Percentiles rank a stretch among this genome's conserved stretches.
Conservation (phyloP, 2,329 filamentous ascomycete species). For the Sordariomycetes sp. region DNA sequence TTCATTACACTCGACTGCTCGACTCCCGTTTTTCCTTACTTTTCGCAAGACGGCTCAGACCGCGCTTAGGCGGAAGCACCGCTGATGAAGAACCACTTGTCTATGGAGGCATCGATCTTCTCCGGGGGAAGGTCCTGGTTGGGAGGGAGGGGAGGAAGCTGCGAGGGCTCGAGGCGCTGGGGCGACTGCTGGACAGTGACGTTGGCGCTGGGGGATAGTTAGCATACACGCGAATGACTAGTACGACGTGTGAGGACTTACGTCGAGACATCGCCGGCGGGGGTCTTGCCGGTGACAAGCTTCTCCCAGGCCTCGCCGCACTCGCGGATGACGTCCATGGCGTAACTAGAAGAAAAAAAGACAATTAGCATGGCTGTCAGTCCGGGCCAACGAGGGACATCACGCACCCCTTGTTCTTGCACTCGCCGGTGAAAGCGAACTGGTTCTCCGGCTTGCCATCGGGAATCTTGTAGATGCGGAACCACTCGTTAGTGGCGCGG, state of each 20-base stretch:
- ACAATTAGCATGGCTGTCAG: background rate
- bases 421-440: slow-evolving; percentile 99
- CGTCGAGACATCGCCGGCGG: slow-evolving; percentile 68
- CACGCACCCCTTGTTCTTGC: slow-evolving; percentile 94
- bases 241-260: slow-evolving; percentile 37
- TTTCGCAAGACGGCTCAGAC: background rate
- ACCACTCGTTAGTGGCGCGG: slow-evolving; percentile 99
- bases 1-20: background rate
- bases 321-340: slow-evolving; percentile 89
- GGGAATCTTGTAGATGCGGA: slow-evolving; percentile 99
- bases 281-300: slow-evolving; percentile 83
- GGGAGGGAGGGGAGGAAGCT: slow-evolving; percentile 66
- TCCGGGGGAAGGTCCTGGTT: slow-evolving; percentile 73
- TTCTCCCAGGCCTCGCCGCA: slow-evolving; percentile 96
- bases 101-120: slow-evolving; percentile 90
- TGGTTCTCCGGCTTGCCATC: slow-evolving; percentile 99
- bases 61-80: slow-evolving; percentile 67
- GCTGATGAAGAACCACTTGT: slow-evolving; percentile 99
- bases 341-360: slow-evolving; percentile 49
- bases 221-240: slow-evolving; percentile 10
- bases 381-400: background rate
- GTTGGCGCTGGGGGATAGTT: slow-evolving; percentile 58
- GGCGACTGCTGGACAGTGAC: slow-evolving; percentile 62
- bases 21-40: background rate
- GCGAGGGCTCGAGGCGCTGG: slow-evolving; percentile 56